Base-by-base conservation (phyloP, 2,329 filamentous ascomycete genomes). In the Cordyceps farinosa region DNA sequence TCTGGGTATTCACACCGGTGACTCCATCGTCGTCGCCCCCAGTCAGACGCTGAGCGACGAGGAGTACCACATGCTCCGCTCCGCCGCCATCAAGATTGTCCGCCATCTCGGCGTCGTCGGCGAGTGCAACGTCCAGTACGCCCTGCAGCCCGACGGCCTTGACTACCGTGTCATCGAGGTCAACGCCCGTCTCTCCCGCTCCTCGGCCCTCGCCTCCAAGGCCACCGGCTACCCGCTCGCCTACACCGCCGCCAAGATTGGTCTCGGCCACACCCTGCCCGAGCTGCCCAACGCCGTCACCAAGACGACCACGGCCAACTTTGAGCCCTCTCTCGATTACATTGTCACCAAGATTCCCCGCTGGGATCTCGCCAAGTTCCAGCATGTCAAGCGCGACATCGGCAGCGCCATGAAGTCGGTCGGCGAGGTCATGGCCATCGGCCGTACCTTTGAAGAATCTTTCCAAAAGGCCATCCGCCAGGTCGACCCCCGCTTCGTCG, bases 81-180 rank as follows among this genome's bases (percentile, higher is more conserved):
- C 92, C 48, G 93, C 95, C 66, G 92, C 95, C 53, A 97, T 98
- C 82, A 98, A 98, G 84, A 97, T 99, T 72, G 91, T 99, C 71
- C 90, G 95, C 67, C 95, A 99, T 78, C 84, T 99, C 68, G 94
- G 94, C 69, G 95, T 99, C 57, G 94, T 98, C 54, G 95, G 95
- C 76, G 95, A 99, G 81, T 99, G 95, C 79, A 99, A 99, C 77
- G 93, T 97, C 40, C 94, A 98, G 79, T 99, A 99, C 77, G 93
- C 93, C 67, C 86, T 99, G 66, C 92, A 97, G 78, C 95, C 95
- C 17, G 93, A 97, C 79, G 94, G 94, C 64, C 88, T 97, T 65
- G 95, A 99, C 81, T 99, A 98, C 83, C 88, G 95, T 75, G 94
- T 99, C 67, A 99, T 99, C 71, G 95, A 99, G 79, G 94, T 99